Percentiles rank a stretch among this genome's conserved stretches.
Conservation (phyloP, 129 eudicot genomes). For the Flaveria brownii region DNA sequence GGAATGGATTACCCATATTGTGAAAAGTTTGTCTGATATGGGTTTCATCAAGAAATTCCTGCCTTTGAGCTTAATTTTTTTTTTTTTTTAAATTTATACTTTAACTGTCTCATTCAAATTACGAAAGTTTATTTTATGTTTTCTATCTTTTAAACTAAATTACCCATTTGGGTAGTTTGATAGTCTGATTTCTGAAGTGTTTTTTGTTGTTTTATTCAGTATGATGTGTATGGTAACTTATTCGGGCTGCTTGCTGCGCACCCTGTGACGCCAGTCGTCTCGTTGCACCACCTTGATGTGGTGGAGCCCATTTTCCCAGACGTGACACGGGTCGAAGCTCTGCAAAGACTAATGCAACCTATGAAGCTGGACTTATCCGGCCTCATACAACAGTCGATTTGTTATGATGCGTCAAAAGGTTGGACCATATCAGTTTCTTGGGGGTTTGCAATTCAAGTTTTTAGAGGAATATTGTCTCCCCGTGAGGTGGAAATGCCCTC, state of each 20-base stretch:
- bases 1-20: constrained; percentile 26
- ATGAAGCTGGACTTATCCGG: constrained; percentile 90
- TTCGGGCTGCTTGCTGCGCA: constrained; percentile 93
- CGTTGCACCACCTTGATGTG: constrained; percentile 90
- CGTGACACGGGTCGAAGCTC: constrained; percentile 77
- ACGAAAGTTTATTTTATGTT: background rate
- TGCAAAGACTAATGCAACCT: constrained; percentile 57
- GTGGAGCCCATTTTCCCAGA: constrained; percentile 96
- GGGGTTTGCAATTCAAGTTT: constrained; percentile 90
- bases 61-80: background rate
- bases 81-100: background rate
- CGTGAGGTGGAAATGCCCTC: constrained; percentile 98
- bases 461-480: constrained; percentile 85
- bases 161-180: background rate
- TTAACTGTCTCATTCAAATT: background rate
- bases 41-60: constrained; percentile 8
- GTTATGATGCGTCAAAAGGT: constrained; percentile 56
- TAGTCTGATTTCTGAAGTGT: constrained; percentile 1
- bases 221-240: constrained; percentile 91
- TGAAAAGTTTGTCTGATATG: constrained; percentile 30
- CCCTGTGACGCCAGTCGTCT: constrained; percentile 82
- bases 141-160: background rate
- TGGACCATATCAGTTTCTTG: constrained; percentile 97
- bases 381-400: constrained; percentile 89
- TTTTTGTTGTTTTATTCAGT: constrained; percentile 46